Base-by-base conservation (phyloP, 1,284 basidiomycete species). In the Calocybe gambosa region DNA sequence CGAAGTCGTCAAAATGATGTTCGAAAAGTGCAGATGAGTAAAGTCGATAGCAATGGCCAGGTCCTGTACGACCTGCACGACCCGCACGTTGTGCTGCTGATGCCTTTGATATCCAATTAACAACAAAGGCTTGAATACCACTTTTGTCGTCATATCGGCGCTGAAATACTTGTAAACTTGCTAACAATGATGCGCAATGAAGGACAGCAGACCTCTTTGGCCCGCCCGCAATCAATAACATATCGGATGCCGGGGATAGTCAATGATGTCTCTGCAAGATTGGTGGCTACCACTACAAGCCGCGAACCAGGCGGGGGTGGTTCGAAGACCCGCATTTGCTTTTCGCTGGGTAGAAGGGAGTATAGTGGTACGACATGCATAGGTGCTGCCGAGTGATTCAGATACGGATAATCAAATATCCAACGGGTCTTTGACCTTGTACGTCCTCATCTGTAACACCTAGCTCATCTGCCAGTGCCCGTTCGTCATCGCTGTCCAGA, bases 171-270 rank as follows among this genome's bases (percentile, higher is more conserved):
- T 23, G 41, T 46, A 40, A 44, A 37, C 39, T 35, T 8, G 36
- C 39, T 16, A 41, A 28, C 34, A 35, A 19, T 12, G 31, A 33
- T 25, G 8, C 63, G 19, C 45, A 28, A 41, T 36, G 26, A 23
- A 29, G 54, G 68, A 48, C 53, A 20, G 25, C 45, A 16, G 40
- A 89, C 90, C 75, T 99, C 95, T 68, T 99, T 99, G 45, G 90
- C 94, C 66, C 92, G 91, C 0, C 96, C 96, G 37, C 89, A 85
- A 61, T 99, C 96, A 31, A 99, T 85, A 21, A 99, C 96, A 64
- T 94, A 99, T 42, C 96, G 83, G 58, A 99, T 98, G 48, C 94
- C 94, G 56, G 98, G 96, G 50, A 99, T 96, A 0, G 93, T 97
- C 13, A 99, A 69, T 4, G 96, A 99, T 0, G 96, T 99, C 68